phyloP scores from a whole-genome alignment of 208 protist species.

The Phytomonas sp. region DNA sequence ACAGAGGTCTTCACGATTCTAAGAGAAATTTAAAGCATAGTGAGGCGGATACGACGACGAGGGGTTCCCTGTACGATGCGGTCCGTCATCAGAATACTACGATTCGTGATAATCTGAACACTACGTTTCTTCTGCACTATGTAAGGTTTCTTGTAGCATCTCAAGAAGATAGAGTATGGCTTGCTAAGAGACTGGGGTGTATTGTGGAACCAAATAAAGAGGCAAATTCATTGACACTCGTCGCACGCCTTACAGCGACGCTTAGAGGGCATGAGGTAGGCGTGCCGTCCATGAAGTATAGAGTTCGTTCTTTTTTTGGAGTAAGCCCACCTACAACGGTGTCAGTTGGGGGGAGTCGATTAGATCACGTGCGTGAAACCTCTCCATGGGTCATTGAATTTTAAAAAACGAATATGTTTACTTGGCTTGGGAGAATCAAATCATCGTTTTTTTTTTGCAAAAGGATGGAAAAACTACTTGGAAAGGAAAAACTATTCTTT shows the following conservation, averaged over 20 bases:
- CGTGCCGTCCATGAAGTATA: neutral
- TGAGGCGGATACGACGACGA: neutral
- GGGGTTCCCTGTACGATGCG: neutral
- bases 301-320: neutral
- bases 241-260: neutral
- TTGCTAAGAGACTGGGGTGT: neutral
- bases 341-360: neutral
- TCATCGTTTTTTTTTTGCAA: neutral
- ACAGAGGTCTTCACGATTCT: conserved; percentile 9
- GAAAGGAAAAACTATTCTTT: neutral
- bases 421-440: neutral
- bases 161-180: neutral
- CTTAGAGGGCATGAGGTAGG: neutral
- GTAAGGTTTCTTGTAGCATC: neutral
- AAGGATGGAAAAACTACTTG: neutral
- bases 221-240: neutral
- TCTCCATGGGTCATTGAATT: neutral
- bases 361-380: neutral
- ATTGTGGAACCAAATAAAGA: neutral
- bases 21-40: neutral
- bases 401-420: neutral
- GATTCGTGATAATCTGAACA: neutral
- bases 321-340: neutral
- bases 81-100: neutral
- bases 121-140: neutral